These are phyloP conservation scores for Diversispora eburnea DNA, from an alignment of 192 early-diverging fungal species.

Conservation along the genomic window DNA sequence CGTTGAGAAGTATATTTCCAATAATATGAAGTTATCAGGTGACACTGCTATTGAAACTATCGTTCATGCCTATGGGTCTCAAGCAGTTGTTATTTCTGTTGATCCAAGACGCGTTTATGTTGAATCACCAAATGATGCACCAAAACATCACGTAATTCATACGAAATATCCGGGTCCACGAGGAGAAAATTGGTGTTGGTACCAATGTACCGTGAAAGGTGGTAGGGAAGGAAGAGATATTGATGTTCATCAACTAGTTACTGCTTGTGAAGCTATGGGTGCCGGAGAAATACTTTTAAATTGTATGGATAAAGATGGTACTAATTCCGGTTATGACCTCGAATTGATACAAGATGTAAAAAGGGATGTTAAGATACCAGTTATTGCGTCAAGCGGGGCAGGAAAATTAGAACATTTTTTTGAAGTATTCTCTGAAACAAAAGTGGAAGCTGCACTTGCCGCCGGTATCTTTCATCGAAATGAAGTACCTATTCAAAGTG, in stretches of 20 bases:
- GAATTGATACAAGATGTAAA: conserved; percentile 81
- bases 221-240: conserved; percentile 93
- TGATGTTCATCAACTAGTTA: conserved; percentile 89
- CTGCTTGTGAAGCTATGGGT: conserved; percentile 83
- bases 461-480: conserved; percentile 97
- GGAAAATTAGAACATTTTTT: conserved; percentile 84
- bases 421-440: conserved; percentile 78
- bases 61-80: conserved; percentile 88
- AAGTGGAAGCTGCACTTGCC: conserved; percentile 94
- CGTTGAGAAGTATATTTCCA: conserved; percentile 75
- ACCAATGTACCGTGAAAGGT: conserved; percentile 98
- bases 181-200: conserved; percentile 96
- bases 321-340: conserved; percentile 93
- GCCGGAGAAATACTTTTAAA: conserved; percentile 98
- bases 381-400: conserved; percentile 97
- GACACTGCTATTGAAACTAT: conserved; percentile 93
- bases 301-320: conserved; percentile 99
- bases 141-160: conserved; percentile 72
- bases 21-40: conserved; percentile 56
- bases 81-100: conserved; percentile 98
- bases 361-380: conserved; percentile 80
- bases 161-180: conserved; percentile 78
- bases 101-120: conserved; percentile 97
- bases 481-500: conserved; percentile 85
- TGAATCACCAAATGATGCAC: conserved; percentile 61